Conservation (phyloP, 805 yeast genomes). For the Nakazawaea sp. region DNA sequence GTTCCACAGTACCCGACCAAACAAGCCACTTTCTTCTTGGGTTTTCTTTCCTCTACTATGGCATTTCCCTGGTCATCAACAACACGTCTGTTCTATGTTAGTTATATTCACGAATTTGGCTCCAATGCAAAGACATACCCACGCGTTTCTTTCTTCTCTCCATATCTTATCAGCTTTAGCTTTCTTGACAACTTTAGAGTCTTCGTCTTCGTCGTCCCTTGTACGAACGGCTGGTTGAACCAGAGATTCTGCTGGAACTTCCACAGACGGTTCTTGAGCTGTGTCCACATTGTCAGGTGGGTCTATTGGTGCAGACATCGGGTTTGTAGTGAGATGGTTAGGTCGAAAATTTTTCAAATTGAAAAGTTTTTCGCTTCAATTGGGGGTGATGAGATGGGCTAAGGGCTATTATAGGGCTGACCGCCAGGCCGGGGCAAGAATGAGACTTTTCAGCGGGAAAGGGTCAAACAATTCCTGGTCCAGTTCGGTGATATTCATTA, state of each 20-base stretch:
- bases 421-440: too few species aligned
- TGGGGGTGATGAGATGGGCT: neutral
- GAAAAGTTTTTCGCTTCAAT: neutral
- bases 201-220: conserved; percentile 10
- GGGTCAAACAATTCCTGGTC: too few species aligned
- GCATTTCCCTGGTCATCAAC: conserved; percentile 62
- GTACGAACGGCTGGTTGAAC: conserved; percentile 11
- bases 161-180: conserved; percentile 11
- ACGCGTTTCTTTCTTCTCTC: conserved; percentile 34
- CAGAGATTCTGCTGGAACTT: conserved; percentile 5
- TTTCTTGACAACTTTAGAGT: conserved; percentile 9
- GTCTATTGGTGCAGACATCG: too few species aligned
- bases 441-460: too few species aligned
- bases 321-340: neutral
- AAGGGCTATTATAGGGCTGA: too few species aligned
- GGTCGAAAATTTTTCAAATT: neutral
- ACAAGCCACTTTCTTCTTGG: conserved; percentile 86
- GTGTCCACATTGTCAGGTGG: conserved; percentile 3
- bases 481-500: too few species aligned
- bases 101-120: neutral
- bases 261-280: conserved; percentile 1
- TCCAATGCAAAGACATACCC: conserved; percentile 39
- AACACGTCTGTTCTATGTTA: conserved; percentile 25
- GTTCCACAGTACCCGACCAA: conserved; percentile 94
- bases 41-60: conserved; percentile 53